Conservation (phyloP, 2,329 filamentous ascomycete genomes). For the Emmonsia crescens region DNA sequence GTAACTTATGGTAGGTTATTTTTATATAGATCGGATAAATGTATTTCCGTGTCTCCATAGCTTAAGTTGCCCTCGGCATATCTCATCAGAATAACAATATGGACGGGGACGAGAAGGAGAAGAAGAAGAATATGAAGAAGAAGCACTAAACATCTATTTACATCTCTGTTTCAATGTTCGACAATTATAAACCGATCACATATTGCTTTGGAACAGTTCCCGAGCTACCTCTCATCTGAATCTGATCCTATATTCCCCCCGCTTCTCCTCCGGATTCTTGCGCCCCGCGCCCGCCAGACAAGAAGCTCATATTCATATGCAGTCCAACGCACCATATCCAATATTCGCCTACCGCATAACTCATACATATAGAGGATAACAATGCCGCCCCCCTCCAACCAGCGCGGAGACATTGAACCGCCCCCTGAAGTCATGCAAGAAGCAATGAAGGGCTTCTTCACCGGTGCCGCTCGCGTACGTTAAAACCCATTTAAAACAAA, state of each 20-base stretch:
- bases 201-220: background rate
- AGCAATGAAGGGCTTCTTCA: slow-evolving; percentile 33
- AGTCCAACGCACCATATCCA: background rate
- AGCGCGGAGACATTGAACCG: slow-evolving; percentile 30
- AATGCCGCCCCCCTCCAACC: slow-evolving; percentile 34
- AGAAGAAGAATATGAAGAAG: background rate
- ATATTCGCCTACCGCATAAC: background rate
- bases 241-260: background rate
- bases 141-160: background rate
- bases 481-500: background rate
- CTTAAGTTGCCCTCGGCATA: background rate
- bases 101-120: background rate
- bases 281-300: background rate
- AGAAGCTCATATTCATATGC: background rate
- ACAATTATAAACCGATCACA: background rate
- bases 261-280: background rate
- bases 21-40: background rate
- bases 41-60: background rate
- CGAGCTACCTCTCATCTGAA: background rate
- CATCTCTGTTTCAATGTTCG: background rate
- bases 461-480: slow-evolving; percentile 34
- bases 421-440: slow-evolving; percentile 32
- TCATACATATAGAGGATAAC: slow-evolving; percentile 5
- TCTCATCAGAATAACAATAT: background rate
- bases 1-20: background rate